Conservation (phyloP, 495 filamentous ascomycete species). For the Symbiotaphrina buchneri region DNA sequence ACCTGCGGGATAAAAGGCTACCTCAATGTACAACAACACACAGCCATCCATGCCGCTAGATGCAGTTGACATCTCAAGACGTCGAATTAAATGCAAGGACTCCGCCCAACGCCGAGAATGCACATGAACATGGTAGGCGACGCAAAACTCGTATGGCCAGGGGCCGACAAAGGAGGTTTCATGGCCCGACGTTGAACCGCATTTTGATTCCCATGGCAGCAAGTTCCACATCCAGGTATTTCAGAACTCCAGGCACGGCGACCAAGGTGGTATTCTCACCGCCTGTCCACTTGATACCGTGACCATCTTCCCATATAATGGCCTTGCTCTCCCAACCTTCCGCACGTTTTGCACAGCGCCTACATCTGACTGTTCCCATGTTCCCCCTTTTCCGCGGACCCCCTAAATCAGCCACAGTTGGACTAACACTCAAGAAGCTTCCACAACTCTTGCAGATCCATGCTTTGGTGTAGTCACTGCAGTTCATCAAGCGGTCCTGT, state of each 20-base stretch:
- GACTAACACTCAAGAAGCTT: constrained; percentile 64
- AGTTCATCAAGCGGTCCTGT: constrained; percentile 90
- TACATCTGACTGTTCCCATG: constrained; percentile 49
- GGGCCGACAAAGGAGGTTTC: constrained; percentile 4
- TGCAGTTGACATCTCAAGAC: no score
- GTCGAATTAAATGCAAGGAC: no score
- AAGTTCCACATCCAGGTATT: constrained; percentile 85
- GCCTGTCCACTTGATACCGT: constrained; percentile 57
- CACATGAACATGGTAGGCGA: no score
- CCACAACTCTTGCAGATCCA: constrained; percentile 82
- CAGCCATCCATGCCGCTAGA: no score
- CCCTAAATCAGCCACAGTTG: constrained; percentile 39
- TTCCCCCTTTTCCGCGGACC: constrained; percentile 15
- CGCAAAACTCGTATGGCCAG: no score
- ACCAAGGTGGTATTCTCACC: constrained; percentile 80
- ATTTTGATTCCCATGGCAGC: constrained; percentile 82
- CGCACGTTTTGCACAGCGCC: constrained; percentile 38
- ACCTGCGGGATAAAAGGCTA: no score
- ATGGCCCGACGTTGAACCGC: constrained; percentile 62
- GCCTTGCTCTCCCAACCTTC: constrained; percentile 25
- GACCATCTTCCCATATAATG: constrained; percentile 80
- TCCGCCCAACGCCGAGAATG: no score
- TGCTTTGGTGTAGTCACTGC: constrained; percentile 68
- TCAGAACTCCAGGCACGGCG: constrained; percentile 76
- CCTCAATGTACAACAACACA: no score